A percentile compares a stretch with the other conserved stretches of the same genome.
Conservation (phyloP, 2,329 filamentous ascomycete species). For the Blumeriella jaapii region DNA sequence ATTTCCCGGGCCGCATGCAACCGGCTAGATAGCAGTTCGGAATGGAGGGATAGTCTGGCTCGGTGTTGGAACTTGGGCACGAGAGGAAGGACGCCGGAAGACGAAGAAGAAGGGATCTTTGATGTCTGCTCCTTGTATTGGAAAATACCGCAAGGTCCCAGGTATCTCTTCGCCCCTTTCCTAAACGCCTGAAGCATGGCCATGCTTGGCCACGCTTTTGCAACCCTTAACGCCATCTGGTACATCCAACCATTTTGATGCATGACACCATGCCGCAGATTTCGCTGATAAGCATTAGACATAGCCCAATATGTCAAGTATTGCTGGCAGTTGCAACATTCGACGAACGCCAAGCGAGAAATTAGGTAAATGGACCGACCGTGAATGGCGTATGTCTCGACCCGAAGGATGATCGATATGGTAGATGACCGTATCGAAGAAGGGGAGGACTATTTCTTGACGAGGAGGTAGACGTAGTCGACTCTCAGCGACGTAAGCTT, state of each 20-base stretch:
- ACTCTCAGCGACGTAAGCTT: conserved; percentile 86
- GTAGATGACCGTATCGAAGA: conserved; percentile 1
- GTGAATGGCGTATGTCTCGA: too few species aligned
- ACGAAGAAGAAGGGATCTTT: neutral
- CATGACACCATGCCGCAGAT: too few species aligned
- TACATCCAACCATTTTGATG: conserved; percentile 14
- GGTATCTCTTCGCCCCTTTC: conserved; percentile 5
- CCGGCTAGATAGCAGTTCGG: neutral
- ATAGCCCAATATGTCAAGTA: too few species aligned
- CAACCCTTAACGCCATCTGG: conserved; percentile 20
- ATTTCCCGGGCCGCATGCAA: conserved; percentile 57
- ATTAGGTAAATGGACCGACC: too few species aligned
- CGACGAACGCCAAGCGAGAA: too few species aligned
- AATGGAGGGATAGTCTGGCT: too few species aligned
- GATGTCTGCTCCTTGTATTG: conserved; percentile 1
- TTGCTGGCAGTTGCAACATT: too few species aligned
- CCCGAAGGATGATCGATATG: too few species aligned
- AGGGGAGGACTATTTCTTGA: conserved; percentile 61
- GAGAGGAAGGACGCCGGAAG: neutral
- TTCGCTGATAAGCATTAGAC: too few species aligned
- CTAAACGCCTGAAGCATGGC: conserved; percentile 10
- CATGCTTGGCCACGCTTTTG: too few species aligned
- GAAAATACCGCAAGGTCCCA: neutral
- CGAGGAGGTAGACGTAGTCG: conserved; percentile 83
- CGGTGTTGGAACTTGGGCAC: too few species aligned